These are phyloP conservation scores for Grosmannia serpens DNA, from an alignment of 2,329 filamentous ascomycete species.

Conservation along the genomic window DNA sequence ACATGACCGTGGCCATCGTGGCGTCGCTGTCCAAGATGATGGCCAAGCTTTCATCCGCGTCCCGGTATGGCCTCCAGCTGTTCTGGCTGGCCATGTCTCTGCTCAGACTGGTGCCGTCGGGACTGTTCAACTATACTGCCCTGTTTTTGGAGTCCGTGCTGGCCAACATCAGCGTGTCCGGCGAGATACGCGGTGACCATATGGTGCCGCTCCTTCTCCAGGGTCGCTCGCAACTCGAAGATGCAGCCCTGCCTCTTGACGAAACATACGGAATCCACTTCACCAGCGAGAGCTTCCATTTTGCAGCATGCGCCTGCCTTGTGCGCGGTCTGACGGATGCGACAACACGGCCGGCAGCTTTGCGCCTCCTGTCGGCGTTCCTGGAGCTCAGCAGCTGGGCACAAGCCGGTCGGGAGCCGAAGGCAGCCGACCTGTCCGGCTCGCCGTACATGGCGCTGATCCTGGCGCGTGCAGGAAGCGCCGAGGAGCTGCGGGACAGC, in stretches of 20 bases:
- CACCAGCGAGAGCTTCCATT: conserved; percentile 52
- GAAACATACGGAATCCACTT: conserved; percentile 57
- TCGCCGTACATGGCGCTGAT: conserved; percentile 52
- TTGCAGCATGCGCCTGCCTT: conserved; percentile 52
- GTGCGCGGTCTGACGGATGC: conserved; percentile 53
- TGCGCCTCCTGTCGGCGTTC: conserved; percentile 51
- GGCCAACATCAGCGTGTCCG: conserved; percentile 50
- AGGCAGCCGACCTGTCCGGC: conserved; percentile 19
- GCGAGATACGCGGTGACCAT: conserved; percentile 45
- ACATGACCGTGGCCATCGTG: conserved; percentile 59
- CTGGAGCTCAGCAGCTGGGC: conserved; percentile 38
- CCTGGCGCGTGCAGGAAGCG: conserved; percentile 40
- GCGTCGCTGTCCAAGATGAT: conserved; percentile 61
- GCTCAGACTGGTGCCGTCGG: conserved; percentile 49
- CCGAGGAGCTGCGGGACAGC: conserved; percentile 51
- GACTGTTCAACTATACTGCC: conserved; percentile 54
- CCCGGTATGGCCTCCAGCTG: conserved; percentile 55
- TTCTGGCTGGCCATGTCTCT: conserved; percentile 62
- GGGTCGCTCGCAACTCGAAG: conserved; percentile 47
- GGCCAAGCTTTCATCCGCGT: conserved; percentile 53
- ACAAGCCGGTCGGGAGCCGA: conserved; percentile 6
- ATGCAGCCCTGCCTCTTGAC: conserved; percentile 50
- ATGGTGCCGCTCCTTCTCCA: conserved; percentile 51
- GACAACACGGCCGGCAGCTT: conserved; percentile 44
- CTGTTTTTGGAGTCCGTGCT: conserved; percentile 54